Evolutionary conservation across 192 early-diverging fungal species (phyloP), one percentile per base, ranked within the genome.

Genomic region (Umbelopsis ramanniana): DNA sequence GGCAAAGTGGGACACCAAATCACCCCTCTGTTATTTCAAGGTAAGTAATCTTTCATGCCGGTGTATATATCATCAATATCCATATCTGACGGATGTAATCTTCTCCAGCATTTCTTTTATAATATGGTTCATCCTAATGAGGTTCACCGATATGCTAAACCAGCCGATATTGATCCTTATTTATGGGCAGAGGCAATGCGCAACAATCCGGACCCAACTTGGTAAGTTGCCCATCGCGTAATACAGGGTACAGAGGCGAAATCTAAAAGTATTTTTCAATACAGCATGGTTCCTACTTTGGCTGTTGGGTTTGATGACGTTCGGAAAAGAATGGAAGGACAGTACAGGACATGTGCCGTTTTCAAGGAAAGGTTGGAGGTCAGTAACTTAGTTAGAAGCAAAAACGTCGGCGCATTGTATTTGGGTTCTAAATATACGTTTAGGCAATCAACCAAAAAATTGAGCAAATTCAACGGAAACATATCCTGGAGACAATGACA

Each of bases 291-390:
- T 1, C 97, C 97, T 11, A 95, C 93, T 12, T 76, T 96, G 7
- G 96, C 95, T 3, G 85, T 91, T 69, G 95, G 96, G 21, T 98
- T 97, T 69, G 93, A 90, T 6, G 96, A 96, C 67, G 77, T 98
- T 15, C 88, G 94, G 54, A 95, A 94, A 82, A 87, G 97, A 14
- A 89, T 94, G 50, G 89, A 89, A 24, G 80, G 87, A 54, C 96
- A 97, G 79, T 83, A 92, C 10, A 69, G 89, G 26, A 83, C 89
- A 71, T 83, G 83, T 48, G 79, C 91, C 52, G 84, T 86, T 46
- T 93, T 95, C 77, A 81, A 86, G 75, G 86, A 81, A 72, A 93
- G 91, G 76, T 75, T 94, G 12, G 77, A 88, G 69, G 91, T 88
- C 54, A 70, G 72, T 63, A 60, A 50, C 55, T 52, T 33, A 23